phyloP scores from a whole-genome alignment of 1,284 basidiomycete genomes.

The Omphalotus olearius region DNA sequence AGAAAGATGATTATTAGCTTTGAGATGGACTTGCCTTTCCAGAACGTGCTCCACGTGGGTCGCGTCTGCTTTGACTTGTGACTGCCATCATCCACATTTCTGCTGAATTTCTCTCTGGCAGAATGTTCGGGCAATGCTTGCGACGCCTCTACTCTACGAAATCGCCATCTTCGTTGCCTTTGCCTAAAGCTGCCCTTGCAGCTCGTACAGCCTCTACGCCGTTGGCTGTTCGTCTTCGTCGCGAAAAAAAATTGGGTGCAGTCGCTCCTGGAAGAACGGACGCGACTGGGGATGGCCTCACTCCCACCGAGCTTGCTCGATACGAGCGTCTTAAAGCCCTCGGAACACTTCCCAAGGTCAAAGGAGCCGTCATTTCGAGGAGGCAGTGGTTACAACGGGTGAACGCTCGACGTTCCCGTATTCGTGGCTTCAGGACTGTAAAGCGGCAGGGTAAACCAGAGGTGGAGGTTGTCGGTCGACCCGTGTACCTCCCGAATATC shows the following conservation, averaged over 20 bases:
- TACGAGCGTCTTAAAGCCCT: slow-evolving; percentile 54
- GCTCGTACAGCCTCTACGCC: slow-evolving; percentile 68
- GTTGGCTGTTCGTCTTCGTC: slow-evolving; percentile 66
- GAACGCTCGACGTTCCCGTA: slow-evolving; percentile 52
- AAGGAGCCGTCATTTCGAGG: slow-evolving; percentile 40
- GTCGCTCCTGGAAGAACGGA: slow-evolving; percentile 41
- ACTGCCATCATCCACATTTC: background rate
- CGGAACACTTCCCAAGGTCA: slow-evolving; percentile 42
- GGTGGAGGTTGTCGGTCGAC: slow-evolving; percentile 66
- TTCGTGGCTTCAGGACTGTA: slow-evolving; percentile 56
- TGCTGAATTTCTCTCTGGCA: too few relatives aligned
- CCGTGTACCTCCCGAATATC: slow-evolving; percentile 87
- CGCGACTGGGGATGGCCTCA: slow-evolving; percentile 47
- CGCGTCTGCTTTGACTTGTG: background rate
- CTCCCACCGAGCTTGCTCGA: slow-evolving; percentile 55
- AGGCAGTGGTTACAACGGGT: slow-evolving; percentile 53
- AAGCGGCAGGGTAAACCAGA: slow-evolving; percentile 26
- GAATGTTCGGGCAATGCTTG: background rate
- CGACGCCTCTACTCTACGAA: slow-evolving; percentile 1
- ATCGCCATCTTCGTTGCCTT: background rate
- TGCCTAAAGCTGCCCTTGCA: slow-evolving; percentile 31
- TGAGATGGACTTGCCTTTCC: background rate
- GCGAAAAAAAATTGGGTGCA: slow-evolving; percentile 44
- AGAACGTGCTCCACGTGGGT: background rate
- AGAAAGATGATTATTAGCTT: background rate